Conservation (phyloP, 805 yeast genomes). For the Candida peoriensis region DNA sequence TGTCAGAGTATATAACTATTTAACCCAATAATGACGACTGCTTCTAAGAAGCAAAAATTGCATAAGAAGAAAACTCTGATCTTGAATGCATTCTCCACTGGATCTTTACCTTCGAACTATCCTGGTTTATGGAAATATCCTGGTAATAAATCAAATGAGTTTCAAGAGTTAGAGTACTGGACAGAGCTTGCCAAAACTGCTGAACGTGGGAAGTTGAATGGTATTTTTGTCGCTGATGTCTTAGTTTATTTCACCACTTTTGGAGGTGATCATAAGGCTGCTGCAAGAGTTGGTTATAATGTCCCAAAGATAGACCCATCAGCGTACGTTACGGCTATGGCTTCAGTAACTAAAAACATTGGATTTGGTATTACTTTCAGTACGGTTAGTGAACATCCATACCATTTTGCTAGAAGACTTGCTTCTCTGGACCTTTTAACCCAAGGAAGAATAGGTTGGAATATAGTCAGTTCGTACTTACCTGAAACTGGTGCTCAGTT, state of each 20-base stretch:
- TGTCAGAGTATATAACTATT: too few relatives aligned
- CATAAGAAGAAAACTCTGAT: too few relatives aligned
- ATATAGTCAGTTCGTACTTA: conserved; percentile 34
- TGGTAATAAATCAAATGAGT: too few relatives aligned
- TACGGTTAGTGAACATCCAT: conserved; percentile 36
- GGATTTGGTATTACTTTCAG: conserved; percentile 36
- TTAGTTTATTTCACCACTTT: conserved; percentile 34
- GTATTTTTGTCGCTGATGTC: conserved; percentile 34
- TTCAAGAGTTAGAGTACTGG: conserved; percentile 31
- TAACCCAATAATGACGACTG: too few relatives aligned
- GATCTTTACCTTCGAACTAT: too few relatives aligned
- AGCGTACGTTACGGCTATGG: conserved; percentile 33
- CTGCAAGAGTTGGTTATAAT: conserved; percentile 15
- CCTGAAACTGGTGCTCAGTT: conserved; percentile 33
- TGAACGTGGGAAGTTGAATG: conserved; percentile 33
- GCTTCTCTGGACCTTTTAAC: conserved; percentile 37
- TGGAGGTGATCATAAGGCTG: conserved; percentile 18
- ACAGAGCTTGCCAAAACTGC: conserved; percentile 29
- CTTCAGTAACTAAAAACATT: conserved; percentile 32
- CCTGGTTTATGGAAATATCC: too few relatives aligned
- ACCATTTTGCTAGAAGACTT: conserved; percentile 32
- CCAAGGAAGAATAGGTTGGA: conserved; percentile 39
- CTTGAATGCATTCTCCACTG: too few relatives aligned
- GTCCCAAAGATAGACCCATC: conserved; percentile 35
- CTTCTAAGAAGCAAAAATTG: too few relatives aligned